Evolutionary conservation across 2,329 filamentous ascomycete genomes (phyloP), one percentile per base, ranked within the genome.

Genomic region (Colletotrichum liriopes): DNA sequence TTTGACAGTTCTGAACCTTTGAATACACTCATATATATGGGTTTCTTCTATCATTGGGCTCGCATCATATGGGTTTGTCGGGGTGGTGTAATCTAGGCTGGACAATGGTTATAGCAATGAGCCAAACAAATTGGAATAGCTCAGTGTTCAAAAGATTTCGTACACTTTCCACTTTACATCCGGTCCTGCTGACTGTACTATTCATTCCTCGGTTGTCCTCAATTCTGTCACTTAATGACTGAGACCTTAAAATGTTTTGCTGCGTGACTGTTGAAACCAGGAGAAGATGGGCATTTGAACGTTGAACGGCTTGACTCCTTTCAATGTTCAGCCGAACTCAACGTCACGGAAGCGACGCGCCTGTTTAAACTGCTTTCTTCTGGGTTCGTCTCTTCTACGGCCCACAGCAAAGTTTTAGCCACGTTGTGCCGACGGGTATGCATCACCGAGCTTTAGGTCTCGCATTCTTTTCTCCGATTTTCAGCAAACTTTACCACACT

Each of bases 121-220:
- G 65, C 59, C 60, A 65, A 54, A 49, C n/a, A 69, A 26, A 65
- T 72, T 72, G 70, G 29, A 70, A 49, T 61, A 69, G 32, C 39
- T 60, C 41, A 60, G 60, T 54, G 54, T 55, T 65, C 6, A 65
- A 55, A 59, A 47, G 12, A 65, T 67, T 14, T 58, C 32, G 35
- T 39, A 26, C 18, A 49, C 1, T 32, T 49, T 26, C 2, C 2
- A 26, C 11, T 18, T 20, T 6, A 20, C 3, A 0, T 41, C 16
- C 3, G 5, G 11, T 2, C 5, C 0, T 6, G 9, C 2, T 9
- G 2, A 4, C 14, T 20, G 12, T 3, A 3, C 32, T 0, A 6
- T 4, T 8, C 6, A 6, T 41, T 41, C 9, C 14, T 23, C 4
- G n/a, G 1, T 35, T 8, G 12, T 16, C 23, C 8, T 37, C 35